Conservation (phyloP, 805 yeast species). For the Candida oleophila region DNA sequence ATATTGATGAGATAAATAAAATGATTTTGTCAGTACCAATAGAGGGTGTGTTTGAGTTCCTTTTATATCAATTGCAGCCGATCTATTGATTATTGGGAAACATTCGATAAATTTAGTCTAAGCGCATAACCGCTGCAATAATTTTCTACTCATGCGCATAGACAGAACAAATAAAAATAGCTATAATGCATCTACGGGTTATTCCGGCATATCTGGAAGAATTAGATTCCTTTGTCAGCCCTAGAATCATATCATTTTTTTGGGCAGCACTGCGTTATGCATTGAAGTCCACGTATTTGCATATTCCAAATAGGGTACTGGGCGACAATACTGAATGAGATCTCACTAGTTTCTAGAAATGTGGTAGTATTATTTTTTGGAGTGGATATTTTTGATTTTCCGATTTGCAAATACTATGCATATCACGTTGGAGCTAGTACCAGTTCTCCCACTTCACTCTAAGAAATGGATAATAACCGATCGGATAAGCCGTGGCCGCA, state of each 20-base stretch:
- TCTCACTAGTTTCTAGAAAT: not conserved
- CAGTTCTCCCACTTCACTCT: no score
- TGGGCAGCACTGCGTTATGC: not conserved
- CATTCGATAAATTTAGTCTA: not conserved
- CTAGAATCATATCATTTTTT: not conserved
- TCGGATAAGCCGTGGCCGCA: no score
- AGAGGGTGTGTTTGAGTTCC: not conserved
- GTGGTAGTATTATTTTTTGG: no score
- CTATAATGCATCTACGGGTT: not conserved
- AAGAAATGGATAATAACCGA: no score
- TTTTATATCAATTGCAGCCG: not conserved
- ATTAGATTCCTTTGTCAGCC: not conserved
- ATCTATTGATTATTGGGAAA: not conserved
- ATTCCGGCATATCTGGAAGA: not conserved
- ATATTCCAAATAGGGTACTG: not conserved
- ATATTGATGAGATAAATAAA: not conserved
- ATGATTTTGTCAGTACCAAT: not conserved
- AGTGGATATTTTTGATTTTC: no score
- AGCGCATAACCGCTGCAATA: not conserved
- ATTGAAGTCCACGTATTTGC: not conserved
- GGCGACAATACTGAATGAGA: not conserved
- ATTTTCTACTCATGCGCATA: slow-evolving; percentile 1
- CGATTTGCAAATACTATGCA: no score
- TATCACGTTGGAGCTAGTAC: no score
- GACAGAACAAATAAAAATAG: not conserved